phyloP scores from a whole-genome alignment of 257 asterid genomes.

The Ilex asprella region DNA sequence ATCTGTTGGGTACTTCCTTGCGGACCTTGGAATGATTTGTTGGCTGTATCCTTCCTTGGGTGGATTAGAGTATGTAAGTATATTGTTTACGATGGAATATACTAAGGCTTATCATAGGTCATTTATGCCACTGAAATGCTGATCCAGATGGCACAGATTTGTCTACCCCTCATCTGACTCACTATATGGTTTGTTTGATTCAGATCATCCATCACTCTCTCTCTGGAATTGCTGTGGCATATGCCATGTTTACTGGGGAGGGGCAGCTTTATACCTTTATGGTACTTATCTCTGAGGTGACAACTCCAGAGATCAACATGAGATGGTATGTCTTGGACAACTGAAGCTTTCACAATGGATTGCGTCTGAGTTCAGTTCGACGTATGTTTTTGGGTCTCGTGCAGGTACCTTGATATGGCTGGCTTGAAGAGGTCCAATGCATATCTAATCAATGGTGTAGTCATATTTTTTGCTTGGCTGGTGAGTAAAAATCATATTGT shows the following conservation, averaged over 20 bases:
- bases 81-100: too few relatives aligned
- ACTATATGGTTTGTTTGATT: slow-evolving; percentile 15
- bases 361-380: neutral
- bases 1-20: slow-evolving; percentile 82
- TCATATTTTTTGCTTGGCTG: slow-evolving; percentile 86
- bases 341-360: neutral
- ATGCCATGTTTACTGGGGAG: slow-evolving; percentile 82
- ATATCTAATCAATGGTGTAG: slow-evolving; percentile 68
- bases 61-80: slow-evolving; percentile 65
- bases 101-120: too few relatives aligned
- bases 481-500: slow-evolving; percentile 29
- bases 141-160: too few relatives aligned
- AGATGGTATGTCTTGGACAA: slow-evolving; percentile 57
- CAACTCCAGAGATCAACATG: slow-evolving; percentile 90
- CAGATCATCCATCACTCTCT: slow-evolving; percentile 94
- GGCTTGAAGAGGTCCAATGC: slow-evolving; percentile 81
- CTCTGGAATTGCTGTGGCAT: slow-evolving; percentile 84
- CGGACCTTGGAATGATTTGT: slow-evolving; percentile 95
- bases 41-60: slow-evolving; percentile 93
- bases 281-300: slow-evolving; percentile 92
- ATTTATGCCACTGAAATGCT: too few relatives aligned
- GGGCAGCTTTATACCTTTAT: slow-evolving; percentile 97
- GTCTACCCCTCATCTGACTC: too few relatives aligned
- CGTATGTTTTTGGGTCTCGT: slow-evolving; percentile 7
- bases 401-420: slow-evolving; percentile 83